These are phyloP conservation scores for Hansenula sp. DNA, from an alignment of 1,139 yeast species.

Conservation along the genomic window DNA sequence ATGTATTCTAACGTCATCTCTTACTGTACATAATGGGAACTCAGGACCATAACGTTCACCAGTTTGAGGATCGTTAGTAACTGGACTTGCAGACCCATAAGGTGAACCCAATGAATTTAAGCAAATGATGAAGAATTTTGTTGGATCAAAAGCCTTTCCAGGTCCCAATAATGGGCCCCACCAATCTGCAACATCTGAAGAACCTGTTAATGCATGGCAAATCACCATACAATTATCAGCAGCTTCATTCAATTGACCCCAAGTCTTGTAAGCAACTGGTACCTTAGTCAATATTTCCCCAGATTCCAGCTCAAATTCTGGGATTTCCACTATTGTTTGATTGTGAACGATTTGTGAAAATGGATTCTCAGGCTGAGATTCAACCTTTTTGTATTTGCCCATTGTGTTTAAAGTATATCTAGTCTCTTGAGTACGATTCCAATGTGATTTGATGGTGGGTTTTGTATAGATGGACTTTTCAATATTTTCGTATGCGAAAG, in stretches of 20 bases:
- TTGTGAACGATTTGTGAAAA: constrained; percentile 69
- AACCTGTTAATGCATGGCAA: constrained; percentile 94
- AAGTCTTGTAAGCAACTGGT: constrained; percentile 93
- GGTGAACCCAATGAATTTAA: constrained; percentile 92
- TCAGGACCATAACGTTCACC: constrained; percentile 86
- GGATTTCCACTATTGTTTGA: constrained; percentile 79
- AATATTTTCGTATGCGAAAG: too few species aligned
- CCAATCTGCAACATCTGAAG: constrained; percentile 95
- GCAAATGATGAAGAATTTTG: constrained; percentile 80
- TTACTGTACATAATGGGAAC: constrained; percentile 86
- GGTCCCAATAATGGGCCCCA: constrained; percentile 96
- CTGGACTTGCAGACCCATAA: constrained; percentile 92
- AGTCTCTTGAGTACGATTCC: neutral
- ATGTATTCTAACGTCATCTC: constrained; percentile 88
- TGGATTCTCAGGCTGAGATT: constrained; percentile 43
- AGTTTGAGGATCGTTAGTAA: constrained; percentile 68
- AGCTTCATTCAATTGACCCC: constrained; percentile 75
- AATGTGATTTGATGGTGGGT: neutral
- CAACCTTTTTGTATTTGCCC: neutral
- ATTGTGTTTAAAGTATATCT: neutral
- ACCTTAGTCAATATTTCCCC: constrained; percentile 70
- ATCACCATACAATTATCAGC: constrained; percentile 77
- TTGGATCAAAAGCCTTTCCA: constrained; percentile 85
- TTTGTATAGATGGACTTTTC: too few species aligned
- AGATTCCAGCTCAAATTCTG: constrained; percentile 71